A percentile compares a stretch with the other conserved stretches of the same genome.
Evolutionary conservation across 208 protist genomes (phyloP).

Genomic region (Trypanosoma conorhini): DNA sequence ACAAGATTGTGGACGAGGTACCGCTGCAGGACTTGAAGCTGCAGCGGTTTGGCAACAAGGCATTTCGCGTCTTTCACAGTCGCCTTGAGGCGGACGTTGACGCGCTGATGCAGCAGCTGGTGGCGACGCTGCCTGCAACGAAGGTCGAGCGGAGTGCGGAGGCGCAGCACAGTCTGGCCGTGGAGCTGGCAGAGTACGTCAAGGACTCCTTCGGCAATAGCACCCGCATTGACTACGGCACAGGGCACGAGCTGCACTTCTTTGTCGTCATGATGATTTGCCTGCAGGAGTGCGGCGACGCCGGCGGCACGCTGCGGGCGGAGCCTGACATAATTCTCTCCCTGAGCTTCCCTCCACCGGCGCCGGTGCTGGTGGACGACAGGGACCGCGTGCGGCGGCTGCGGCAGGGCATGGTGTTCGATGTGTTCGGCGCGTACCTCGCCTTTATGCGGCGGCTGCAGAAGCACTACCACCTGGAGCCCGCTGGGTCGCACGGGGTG

Average conservation of each 20-base stretch:
- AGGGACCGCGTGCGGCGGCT: constrained; percentile 39
- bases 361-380: constrained; percentile 32
- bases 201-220: constrained; percentile 95
- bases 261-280: constrained; percentile 92
- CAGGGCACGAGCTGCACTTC: constrained; percentile 99
- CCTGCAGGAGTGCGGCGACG: constrained; percentile 72
- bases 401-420: constrained; percentile 74
- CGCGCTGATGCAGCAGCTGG: constrained; percentile 53
- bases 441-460: constrained; percentile 89
- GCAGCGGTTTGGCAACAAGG: constrained; percentile 89
- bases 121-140: constrained; percentile 37
- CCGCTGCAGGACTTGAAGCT: constrained; percentile 74
- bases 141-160: background rate
- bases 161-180: constrained; percentile 33
- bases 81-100: constrained; percentile 47
- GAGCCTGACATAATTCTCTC: constrained; percentile 31
- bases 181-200: constrained; percentile 93
- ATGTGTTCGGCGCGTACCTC: constrained; percentile 94
- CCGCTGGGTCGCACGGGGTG: constrained; percentile 97
- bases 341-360: constrained; percentile 1
- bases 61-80: constrained; percentile 76
- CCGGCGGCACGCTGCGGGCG: constrained; percentile 44
- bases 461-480: constrained; percentile 93
- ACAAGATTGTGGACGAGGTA: constrained; percentile 57
- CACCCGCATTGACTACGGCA: constrained; percentile 99